Evolutionary conservation across 2,329 filamentous ascomycete species (phyloP), one percentile per base, ranked within the genome.

Genomic region (Paracamarosporium sp.): DNA sequence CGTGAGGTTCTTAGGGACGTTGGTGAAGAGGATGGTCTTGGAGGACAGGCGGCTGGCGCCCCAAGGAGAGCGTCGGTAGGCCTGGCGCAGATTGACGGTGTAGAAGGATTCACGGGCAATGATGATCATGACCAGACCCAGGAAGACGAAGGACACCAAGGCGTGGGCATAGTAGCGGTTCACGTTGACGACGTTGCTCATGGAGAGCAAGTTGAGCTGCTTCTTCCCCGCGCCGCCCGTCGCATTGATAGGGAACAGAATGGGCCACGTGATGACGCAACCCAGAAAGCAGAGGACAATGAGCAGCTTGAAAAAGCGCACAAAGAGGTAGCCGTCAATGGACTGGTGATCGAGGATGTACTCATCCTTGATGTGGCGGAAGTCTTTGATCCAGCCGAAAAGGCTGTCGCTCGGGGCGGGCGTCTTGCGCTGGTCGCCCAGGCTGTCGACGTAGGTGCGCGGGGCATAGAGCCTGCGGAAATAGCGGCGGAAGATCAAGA

Each of bases 361-460:
- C 33, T 70, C 70, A 64, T 82, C 80, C 28, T 76, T 68, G 43
- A 82, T 78, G 65, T 62, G 67, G 24, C 74, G 70, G 61, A 81
- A 81, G 54, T 80, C 77, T 6, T 71, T 75, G 50, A 87, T 79
- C 85, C 85, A 87, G 62, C 83, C 82, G 47, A 86, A 71, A 56
- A 83, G 75, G 40, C 82, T 80, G 12, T 54, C 56, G 24, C 73
- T 72, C 17, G 69, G 75, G 5, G 81, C 74, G 20, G 83, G 83
- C 46, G 78, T 84, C 62, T 78, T 77, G 59, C 84, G 78, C 64
- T 76, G 65, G 24, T 71, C 60, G 30, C 76, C 75, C 52, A 82
- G 61, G 48, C 75, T 79, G 53, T 78, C 70, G 31, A 82, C 67
- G 63, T 81, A 81, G n/a, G 79, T 80, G 55, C 80, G 73, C 11